Percentiles rank a stretch among this genome's conserved stretches.
Conservation (phyloP, 2,329 filamentous ascomycete genomes). For the Botrytis deweyae region DNA sequence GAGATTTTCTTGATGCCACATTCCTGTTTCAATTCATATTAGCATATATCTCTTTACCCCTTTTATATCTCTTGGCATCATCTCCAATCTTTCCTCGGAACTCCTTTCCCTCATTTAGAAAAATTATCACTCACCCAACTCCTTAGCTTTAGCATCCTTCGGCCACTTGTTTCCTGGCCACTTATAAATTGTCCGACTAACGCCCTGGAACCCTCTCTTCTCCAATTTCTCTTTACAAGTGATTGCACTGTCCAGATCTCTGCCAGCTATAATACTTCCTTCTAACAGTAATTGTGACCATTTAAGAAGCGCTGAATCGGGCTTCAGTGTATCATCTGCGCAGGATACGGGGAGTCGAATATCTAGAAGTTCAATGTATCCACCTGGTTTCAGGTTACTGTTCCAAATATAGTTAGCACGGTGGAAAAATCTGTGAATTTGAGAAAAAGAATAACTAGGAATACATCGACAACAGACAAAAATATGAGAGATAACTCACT, state of each 20-base stretch:
- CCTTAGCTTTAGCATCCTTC: slow-evolving; percentile 42
- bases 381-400: slow-evolving; percentile 16
- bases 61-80: too few species aligned
- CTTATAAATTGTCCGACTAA: slow-evolving; percentile 34
- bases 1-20: slow-evolving; percentile 14
- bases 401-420: neutral
- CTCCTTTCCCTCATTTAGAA: neutral
- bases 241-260: neutral
- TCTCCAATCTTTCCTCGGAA: neutral
- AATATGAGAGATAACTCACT: slow-evolving; percentile 1
- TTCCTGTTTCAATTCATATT: neutral
- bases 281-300: slow-evolving; percentile 16
- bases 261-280: neutral
- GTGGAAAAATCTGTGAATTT: too few species aligned
- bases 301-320: neutral
- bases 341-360: neutral
- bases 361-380: slow-evolving; percentile 15
- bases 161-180: slow-evolving; percentile 19
- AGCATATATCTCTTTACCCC: neutral
- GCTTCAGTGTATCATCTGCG: slow-evolving; percentile 2
- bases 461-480: too few species aligned
- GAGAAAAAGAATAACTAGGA: too few species aligned
- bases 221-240: slow-evolving; percentile 25
- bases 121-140: slow-evolving; percentile 47
- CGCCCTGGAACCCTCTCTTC: slow-evolving; percentile 37